A percentile compares a stretch with the other conserved stretches of the same genome.
Conservation (phyloP, 345 rosid genomes). For the Cardamine occulta region DNA sequence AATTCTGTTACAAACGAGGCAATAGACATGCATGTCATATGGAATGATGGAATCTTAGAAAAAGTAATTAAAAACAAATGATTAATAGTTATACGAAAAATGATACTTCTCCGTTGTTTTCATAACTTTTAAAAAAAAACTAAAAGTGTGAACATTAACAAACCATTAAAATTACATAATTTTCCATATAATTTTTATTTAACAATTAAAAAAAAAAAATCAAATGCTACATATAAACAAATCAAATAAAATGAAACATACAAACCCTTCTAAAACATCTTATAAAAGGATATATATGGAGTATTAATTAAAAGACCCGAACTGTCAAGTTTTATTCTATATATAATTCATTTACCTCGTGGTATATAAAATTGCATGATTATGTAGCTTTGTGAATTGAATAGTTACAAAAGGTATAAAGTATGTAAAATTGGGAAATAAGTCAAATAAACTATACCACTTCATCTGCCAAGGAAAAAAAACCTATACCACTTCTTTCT, state of each 20-base stretch:
- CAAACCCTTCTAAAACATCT: no score
- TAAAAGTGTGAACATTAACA: neutral
- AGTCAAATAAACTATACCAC: neutral
- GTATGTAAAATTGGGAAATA: neutral
- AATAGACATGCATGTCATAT: slow-evolving; percentile 22
- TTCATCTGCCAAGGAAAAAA: neutral
- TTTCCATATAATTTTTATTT: neutral
- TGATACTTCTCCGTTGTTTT: neutral
- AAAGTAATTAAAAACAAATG: neutral
- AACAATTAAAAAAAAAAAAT: no score
- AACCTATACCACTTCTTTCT: neutral
- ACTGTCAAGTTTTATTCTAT: neutral
- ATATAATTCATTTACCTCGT: neutral
- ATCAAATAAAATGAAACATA: no score
- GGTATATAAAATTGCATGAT: neutral
- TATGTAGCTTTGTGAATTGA: neutral
- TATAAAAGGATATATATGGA: neutral
- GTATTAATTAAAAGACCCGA: neutral
- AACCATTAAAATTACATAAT: neutral
- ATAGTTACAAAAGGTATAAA: neutral
- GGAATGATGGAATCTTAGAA: slow-evolving; percentile 4
- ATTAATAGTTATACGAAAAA: neutral
- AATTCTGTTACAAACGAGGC: slow-evolving; percentile 15
- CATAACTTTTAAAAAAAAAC: no score
- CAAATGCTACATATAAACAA: no score